Evolutionary conservation across 164 flowering plant genomes (phyloP), one percentile per base, ranked within the genome.

Genomic region (Magnolia sinica): DNA sequence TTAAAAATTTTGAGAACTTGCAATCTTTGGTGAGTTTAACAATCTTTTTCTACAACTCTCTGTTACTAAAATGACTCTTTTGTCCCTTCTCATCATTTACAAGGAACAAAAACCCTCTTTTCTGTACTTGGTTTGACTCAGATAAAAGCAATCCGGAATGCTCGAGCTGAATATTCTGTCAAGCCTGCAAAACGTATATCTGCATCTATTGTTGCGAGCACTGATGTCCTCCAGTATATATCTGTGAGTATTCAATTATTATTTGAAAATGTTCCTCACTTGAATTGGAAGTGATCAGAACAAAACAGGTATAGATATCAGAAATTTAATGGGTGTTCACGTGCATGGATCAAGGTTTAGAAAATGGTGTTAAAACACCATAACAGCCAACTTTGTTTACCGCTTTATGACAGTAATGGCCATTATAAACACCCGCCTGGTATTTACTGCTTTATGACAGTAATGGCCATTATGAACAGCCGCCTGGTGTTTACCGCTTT

Each of bases 111-210:
- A 16, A 16, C 4, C 59, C 1, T 16, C 1, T 75, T 49, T 59
- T 68, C 76, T 27, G 27, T 27, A 37, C 31, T 13, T 67, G 59
- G 19, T 73, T 66, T 27, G 64, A 20, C 59, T 49, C 81, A 90
- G 98, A 93, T 89, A 16, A 88, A 88, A 82, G 93, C 98, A 65
- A 86, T 95, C 69, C 87, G 98, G 64, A 95, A 95, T 90, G 98
- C 91, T 64, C 88, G 98, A 74, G 98, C 98, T 76, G 98, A 95
- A 80, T 93, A 95, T 79, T 91, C 93, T 69, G 98, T 93, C 79
- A 97, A 89, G 81, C 98, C 98, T 81, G 95, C 86, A 75, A 92
- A 87, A 78, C 94, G 95, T 72, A 93, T 95, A 73, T 91, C 98
- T 73, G 98, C 97, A 74, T 87, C 92, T 64, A 82, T 95, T 63